phyloP scores from a whole-genome alignment of 2,329 filamentous ascomycete species.

The Sporothrix dimorphospora region DNA sequence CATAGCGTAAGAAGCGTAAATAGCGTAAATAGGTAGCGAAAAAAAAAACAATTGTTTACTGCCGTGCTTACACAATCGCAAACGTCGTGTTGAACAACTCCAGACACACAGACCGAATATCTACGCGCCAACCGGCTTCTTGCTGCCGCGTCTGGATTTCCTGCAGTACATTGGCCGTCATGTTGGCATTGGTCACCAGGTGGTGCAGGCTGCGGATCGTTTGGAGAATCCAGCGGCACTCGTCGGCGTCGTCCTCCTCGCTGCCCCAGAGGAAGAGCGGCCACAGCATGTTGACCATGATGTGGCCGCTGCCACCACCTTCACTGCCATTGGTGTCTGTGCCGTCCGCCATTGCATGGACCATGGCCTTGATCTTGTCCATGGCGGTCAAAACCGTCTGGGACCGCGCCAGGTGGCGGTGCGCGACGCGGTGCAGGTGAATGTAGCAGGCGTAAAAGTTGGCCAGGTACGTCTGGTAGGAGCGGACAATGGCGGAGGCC shows the following conservation, averaged over 20 bases:
- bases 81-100: slow-evolving; percentile 8
- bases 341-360: not conserved
- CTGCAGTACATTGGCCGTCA: slow-evolving; percentile 12
- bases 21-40: no score
- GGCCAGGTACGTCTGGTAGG: slow-evolving; percentile 19
- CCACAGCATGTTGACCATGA: slow-evolving; percentile 22
- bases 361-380: slow-evolving; percentile 6
- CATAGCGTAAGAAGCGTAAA: no score
- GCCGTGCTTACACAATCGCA: not conserved
- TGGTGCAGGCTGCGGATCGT: slow-evolving; percentile 1
- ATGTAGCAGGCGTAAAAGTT: slow-evolving; percentile 19
- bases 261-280: slow-evolving; percentile 16
- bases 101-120: not conserved
- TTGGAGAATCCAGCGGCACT: slow-evolving; percentile 17
- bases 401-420: slow-evolving; percentile 6
- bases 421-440: slow-evolving; percentile 9
- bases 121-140: slow-evolving; percentile 5
- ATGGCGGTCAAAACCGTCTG: not conserved
- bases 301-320: not conserved
- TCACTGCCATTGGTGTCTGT: not conserved
- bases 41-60: not conserved
- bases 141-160: slow-evolving; percentile 14
- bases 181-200: slow-evolving; percentile 1
- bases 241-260: slow-evolving; percentile 5
- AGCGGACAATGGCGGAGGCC: not conserved